Evolutionary conservation across 139 green algal genomes (phyloP), one percentile per base, ranked within the genome.

Genomic region (Chlamydomonas applanata): DNA sequence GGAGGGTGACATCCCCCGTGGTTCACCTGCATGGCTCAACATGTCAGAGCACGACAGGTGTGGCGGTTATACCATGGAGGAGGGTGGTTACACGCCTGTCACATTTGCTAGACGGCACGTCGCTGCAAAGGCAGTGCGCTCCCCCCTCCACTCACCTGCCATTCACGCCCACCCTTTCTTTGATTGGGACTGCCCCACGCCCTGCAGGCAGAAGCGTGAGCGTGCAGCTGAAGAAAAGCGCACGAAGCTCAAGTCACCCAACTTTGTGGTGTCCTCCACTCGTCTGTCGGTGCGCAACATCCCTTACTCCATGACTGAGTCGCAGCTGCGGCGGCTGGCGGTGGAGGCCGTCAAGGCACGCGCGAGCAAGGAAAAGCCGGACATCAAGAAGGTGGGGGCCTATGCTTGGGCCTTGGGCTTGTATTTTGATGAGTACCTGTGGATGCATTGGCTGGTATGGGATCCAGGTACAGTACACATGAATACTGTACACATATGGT

Each of bases 201-300:
- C 40, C 62, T 17, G 17, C 75, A 89, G 80, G 80, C 36, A 74
- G 52, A 91, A 90, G 74, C 85, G 91, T 33, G 71, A 88, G 76
- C 84, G 87, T 13, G 86, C 79, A 1, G 80, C 82, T 14, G 81
- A 84, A 65, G 91, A 97, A 76, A 91, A 89, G 82, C 84, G 86
- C 72, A 65, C 68, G 30, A 98, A 98, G 82, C 83, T 99, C 53
- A 72, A 74, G n/a, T 96, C 87, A 46, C 95, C 95, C 68, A 98
- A 98, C 89, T 98, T 98, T 69, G 80, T 87, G 35, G 83, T 98
- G 30, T 95, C 87, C 17, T 65, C 71, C 56, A 97, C 91, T 0
- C 87, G 94, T 16, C 83, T 98, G 30, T 83, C 73, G 20, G 75
- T 97, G 35, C 88, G 40, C 40, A 49, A 98, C 86, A 73, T 98